Evolutionary conservation across 306 rosid species (phyloP), one percentile per base, ranked within the genome.

Genomic region (Acacia melanoxylon): DNA sequence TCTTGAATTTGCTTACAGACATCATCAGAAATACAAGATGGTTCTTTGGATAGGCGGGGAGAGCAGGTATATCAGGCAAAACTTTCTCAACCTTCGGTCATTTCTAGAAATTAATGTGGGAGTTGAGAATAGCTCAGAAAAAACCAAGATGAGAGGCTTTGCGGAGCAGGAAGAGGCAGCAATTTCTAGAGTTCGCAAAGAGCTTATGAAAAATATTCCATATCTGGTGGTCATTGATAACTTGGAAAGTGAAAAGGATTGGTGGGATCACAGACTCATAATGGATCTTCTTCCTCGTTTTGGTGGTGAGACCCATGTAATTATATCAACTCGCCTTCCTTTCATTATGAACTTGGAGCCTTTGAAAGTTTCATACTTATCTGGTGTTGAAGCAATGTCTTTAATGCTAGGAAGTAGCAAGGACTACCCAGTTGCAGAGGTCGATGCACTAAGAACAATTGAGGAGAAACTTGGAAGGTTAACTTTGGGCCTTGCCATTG

Each of bases 211-310:
- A 80, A 91, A 88, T 85, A 82, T 94, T 80, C 98, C 98, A 0
- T 94, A 87, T 87, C 84, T 94, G 85, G 86, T 94, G 74, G 82
- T 94, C 77, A 92, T 94, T 41, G 98, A 94, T 81, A 94, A 92
- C 87, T 85, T 94, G 86, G 98, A 94, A 51, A 89, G 97, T 51
- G 98, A 92, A 88, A 87, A 85, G 85, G 98, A 94, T 85, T 92
- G 97, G 98, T 94, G 98, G 98, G 98, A 94, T 85, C 93, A 88
- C 89, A 92, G 90, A 83, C 92, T 83, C 65, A 90, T 94, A 65
- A 94, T 94, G 98, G 98, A 94, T 82, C 97, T 94, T 83, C 98
- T 94, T 82, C 98, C 98, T 61, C 97, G 97, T 80, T 94, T 91
- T 58, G 93, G 98, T 0, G 97, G 97, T 9, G 97, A 90, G 84